Evolutionary conservation across 345 rosid genomes (phyloP).

Genomic region (Gynandropsis gynandra): DNA sequence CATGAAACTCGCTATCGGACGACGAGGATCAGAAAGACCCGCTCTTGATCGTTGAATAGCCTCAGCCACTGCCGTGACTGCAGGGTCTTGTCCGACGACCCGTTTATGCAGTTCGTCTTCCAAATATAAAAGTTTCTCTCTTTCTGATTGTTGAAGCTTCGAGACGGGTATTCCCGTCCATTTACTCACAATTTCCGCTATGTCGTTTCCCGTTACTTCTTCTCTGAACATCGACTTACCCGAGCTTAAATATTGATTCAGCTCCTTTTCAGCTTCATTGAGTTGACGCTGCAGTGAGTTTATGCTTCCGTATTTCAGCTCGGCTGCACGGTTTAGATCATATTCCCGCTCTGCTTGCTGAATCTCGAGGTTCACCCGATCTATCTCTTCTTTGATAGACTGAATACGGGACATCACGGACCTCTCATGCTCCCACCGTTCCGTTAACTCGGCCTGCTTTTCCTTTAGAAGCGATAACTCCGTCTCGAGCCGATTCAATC

Average conservation of each 20-base stretch:
- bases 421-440: conserved; percentile 99
- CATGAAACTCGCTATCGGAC: conserved; percentile 99
- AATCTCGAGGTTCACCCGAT: conserved; percentile 89
- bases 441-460: conserved; percentile 76
- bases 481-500: conserved; percentile 75
- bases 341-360: conserved; percentile 99
- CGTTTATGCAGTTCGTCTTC: conserved; percentile 92
- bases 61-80: conserved; percentile 89
- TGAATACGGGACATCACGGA: conserved; percentile 92
- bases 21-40: conserved; percentile 92
- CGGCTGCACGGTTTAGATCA: conserved; percentile 98
- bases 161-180: conserved; percentile 99
- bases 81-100: conserved; percentile 94
- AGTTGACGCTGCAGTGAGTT: conserved; percentile 87
- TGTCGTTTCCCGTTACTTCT: conserved; percentile 89
- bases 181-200: conserved; percentile 89
- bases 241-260: conserved; percentile 75
- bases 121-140: conserved; percentile 74
- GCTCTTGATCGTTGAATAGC: conserved; percentile 98
- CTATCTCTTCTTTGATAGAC: conserved; percentile 97
- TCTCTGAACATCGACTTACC: conserved; percentile 98
- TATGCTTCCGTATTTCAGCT: conserved; percentile 89
- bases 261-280: conserved; percentile 74
- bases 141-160: conserved; percentile 92
- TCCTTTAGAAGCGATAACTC: conserved; percentile 66